phyloP scores from a whole-genome alignment of 257 asterid species.

The Solanum chmielewskii region DNA sequence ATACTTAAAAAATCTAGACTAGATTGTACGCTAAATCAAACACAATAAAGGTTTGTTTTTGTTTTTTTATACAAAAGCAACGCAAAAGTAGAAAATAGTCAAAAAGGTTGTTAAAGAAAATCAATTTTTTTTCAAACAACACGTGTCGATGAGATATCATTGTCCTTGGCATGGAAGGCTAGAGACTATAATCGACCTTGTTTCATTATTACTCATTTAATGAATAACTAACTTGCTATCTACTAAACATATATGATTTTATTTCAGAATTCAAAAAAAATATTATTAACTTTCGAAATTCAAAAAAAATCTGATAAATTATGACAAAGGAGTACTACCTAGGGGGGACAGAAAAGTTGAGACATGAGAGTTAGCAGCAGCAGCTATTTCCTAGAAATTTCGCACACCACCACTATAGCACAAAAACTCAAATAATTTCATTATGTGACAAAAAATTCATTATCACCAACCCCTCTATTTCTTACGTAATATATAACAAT shows the following conservation, averaged over 20 bases:
- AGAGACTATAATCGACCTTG: neutral
- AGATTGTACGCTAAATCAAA: neutral
- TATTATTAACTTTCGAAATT: neutral
- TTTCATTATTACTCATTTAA: neutral
- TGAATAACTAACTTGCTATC: no score
- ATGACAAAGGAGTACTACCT: neutral
- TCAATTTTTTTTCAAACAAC: neutral
- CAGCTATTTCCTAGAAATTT: constrained; percentile 4
- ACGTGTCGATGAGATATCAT: neutral
- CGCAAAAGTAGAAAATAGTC: neutral
- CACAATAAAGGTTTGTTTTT: neutral
- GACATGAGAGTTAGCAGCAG: neutral
- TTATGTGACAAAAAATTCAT: neutral
- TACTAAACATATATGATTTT: neutral
- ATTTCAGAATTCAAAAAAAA: no score
- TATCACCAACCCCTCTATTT: neutral
- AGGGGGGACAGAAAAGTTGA: neutral
- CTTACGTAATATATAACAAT: neutral
- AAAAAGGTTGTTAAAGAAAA: neutral
- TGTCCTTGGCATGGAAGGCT: neutral
- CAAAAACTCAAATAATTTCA: neutral
- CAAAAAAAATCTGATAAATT: accelerated
- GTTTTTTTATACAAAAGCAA: neutral
- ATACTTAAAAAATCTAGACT: neutral
- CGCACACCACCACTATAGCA: neutral